phyloP scores from a whole-genome alignment of 169 alveolate genomes.

The Besnoitia besnoiti region DNA sequence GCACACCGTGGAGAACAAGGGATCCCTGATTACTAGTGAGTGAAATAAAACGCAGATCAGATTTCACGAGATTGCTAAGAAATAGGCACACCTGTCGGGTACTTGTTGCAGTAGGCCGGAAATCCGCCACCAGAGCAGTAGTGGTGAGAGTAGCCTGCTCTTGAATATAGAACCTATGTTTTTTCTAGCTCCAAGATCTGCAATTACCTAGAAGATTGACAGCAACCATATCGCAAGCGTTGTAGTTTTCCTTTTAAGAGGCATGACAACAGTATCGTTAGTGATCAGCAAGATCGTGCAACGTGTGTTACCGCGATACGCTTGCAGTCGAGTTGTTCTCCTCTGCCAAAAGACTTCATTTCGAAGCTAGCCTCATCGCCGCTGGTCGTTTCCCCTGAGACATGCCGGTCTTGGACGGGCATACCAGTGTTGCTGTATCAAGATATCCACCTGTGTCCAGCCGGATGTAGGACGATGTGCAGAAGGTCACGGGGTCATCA shows the following conservation, averaged over 20 bases:
- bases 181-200: not conserved
- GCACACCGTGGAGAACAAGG: constrained; percentile 60
- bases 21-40: constrained; percentile 64
- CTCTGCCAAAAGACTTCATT: constrained; percentile 38
- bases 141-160: constrained; percentile 44
- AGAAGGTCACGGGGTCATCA: constrained; percentile 53
- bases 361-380: constrained; percentile 15
- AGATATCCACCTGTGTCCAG: constrained; percentile 32
- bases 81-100: constrained; percentile 45
- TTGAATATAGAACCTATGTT: not conserved
- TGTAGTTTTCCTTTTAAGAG: constrained; percentile 49
- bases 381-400: constrained; percentile 13
- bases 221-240: constrained; percentile 63
- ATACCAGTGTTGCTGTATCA: not conserved
- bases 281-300: not conserved
- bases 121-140: constrained; percentile 65
- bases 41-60: not conserved
- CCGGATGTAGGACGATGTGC: constrained; percentile 43
- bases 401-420: not conserved
- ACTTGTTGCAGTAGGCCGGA: constrained; percentile 67
- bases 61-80: not conserved
- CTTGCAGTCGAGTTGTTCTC: constrained; percentile 45
- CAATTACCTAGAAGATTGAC: constrained; percentile 46
- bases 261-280: not conserved
- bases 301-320: constrained; percentile 52